These are phyloP conservation scores for Alternaria postmessia DNA, from an alignment of 2,329 filamentous ascomycete species.

Conservation along the genomic window DNA sequence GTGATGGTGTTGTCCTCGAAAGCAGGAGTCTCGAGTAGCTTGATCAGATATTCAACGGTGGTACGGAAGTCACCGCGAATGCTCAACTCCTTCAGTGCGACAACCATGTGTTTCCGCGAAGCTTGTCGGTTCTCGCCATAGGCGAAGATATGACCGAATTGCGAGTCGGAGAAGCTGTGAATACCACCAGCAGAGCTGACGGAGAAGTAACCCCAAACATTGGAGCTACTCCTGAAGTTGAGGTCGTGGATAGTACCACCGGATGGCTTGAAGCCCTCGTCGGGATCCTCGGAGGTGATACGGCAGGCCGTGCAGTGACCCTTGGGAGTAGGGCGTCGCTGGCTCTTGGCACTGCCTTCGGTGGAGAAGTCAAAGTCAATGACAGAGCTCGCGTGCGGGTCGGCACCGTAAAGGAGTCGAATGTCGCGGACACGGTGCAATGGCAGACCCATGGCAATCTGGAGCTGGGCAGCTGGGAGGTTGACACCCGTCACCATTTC, in stretches of 20 bases:
- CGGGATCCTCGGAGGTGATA: slow-evolving; percentile 98
- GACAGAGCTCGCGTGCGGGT: slow-evolving; percentile 82
- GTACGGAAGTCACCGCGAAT: slow-evolving; percentile 99
- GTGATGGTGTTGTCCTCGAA: slow-evolving; percentile 99
- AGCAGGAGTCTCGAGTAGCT: slow-evolving; percentile 95
- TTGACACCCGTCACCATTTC: slow-evolving; percentile 99
- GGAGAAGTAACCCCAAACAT: slow-evolving; percentile 99
- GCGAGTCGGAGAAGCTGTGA: slow-evolving; percentile 98
- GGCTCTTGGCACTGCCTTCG: slow-evolving; percentile 80
- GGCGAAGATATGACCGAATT: slow-evolving; percentile 99
- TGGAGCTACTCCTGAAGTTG: slow-evolving; percentile 98
- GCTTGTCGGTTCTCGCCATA: slow-evolving; percentile 97
- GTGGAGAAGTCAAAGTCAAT: slow-evolving; percentile 98
- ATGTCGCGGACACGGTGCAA: slow-evolving; percentile 96
- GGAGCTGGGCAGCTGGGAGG: slow-evolving; percentile 93
- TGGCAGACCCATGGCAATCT: slow-evolving; percentile 98
- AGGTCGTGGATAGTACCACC: slow-evolving; percentile 99
- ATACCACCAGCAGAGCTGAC: slow-evolving; percentile 96
- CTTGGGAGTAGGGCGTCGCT: slow-evolving; percentile 90
- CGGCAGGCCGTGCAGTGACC: slow-evolving; percentile 98
- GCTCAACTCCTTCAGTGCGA: slow-evolving; percentile 97
- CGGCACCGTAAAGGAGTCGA: slow-evolving; percentile 91
- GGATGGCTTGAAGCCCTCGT: slow-evolving; percentile 99
- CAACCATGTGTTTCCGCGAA: slow-evolving; percentile 98
- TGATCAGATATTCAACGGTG: slow-evolving; percentile 98